Evolutionary conservation across 2,329 filamentous ascomycete species (phyloP), one percentile per base, ranked within the genome.

Genomic region (Whalleya microplaca): DNA sequence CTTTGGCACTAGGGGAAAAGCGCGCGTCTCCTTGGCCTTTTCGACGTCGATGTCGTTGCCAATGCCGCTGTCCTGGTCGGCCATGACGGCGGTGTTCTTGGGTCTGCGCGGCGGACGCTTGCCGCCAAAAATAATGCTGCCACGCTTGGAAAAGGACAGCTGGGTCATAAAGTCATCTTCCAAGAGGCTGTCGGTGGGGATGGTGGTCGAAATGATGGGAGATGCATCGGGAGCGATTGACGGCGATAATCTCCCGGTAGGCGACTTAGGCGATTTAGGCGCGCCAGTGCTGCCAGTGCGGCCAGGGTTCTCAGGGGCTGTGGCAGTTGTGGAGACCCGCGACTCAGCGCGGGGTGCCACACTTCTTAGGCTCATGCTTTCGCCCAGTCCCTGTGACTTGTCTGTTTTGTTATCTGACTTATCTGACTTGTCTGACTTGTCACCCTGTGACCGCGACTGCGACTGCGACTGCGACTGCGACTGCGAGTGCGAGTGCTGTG

Each of bases 131-230:
- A 88, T 84, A 65, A 88, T 76, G 72, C 84, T 87, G 62, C 85
- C 85, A 64, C 85, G 78, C 60, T 85, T 85, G 55, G 84, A 86
- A 68, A 88, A 88, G 62, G 79, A 79, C 62, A 88, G 72, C 53
- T 77, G 76, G 62, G 75, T 78, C 66, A 87, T 71, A 67, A 84
- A 82, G 65, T 80, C 82, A 74, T 85, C 81, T 59, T 84, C 84
- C 61, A 86, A 73, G 53, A 87, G 74, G 65, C 72, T 77, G 54
- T 82, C 81, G 52, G 79, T 80, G 43, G 84, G 84, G 65, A 87
- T 85, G 55, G 73, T 69, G 47, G 84, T 80, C 66, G 77, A 80
- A 67, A 87, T 70, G 59, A 64, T 77, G 56, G 83, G 82, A 58
- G 76, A 76, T 65, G 80, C 83, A 59, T 72, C 65, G 68, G 67